phyloP scores from a whole-genome alignment of 306 rosid species.

The Amphicarpaea edgeworthii region DNA sequence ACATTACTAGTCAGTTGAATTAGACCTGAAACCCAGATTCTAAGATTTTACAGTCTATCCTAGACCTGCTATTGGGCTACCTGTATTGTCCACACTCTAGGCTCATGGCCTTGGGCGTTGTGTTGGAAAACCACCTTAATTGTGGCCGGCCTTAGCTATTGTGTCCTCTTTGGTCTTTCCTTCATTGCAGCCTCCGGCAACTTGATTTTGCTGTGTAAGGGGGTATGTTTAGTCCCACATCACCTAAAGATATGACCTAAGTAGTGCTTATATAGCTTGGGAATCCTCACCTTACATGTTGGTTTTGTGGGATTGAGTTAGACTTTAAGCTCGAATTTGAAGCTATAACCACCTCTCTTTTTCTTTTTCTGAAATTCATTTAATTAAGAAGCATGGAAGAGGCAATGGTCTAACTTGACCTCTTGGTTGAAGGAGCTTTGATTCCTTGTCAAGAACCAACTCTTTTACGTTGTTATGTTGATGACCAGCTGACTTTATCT shows the following conservation, averaged over 20 bases:
- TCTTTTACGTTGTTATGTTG: conserved; percentile 12
- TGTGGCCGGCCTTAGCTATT: too few relatives aligned
- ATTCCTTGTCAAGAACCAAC: conserved; percentile 13
- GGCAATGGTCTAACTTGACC: conserved; percentile 8
- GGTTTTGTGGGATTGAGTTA: not conserved
- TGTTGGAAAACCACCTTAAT: not conserved
- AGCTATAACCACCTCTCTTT: not conserved
- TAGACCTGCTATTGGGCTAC: not conserved
- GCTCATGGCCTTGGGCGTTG: not conserved
- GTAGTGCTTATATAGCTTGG: not conserved
- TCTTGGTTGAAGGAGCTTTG: conserved; percentile 13
- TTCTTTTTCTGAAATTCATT: not conserved
- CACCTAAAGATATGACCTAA: not conserved
- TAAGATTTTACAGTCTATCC: not conserved
- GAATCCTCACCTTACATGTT: not conserved
- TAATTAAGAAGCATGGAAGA: not conserved
- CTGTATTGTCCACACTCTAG: not conserved
- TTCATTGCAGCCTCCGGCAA: not conserved
- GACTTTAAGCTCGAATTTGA: not conserved
- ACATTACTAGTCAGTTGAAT: not conserved
- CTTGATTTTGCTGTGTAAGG: not conserved
- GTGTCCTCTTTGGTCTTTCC: not conserved
- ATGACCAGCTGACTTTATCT: not conserved
- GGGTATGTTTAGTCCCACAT: not conserved
- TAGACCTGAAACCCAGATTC: not conserved